Evolutionary conservation across 148 eudicot species (phyloP).

Genomic region (Camellia granthamiana): DNA sequence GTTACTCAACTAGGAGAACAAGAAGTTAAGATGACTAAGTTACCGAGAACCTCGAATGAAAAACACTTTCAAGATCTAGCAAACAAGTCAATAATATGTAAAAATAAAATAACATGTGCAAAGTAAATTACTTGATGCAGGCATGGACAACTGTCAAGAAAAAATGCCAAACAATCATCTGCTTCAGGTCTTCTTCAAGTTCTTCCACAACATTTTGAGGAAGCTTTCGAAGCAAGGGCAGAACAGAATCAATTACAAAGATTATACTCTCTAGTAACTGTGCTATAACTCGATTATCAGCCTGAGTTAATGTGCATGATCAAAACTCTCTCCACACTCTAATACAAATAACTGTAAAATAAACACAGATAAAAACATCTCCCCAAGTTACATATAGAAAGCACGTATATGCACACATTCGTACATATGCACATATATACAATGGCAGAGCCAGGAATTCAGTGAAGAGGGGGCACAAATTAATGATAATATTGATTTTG

Average conservation of each 20-base stretch:
- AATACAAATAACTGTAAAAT: not conserved
- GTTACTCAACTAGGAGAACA: not conserved
- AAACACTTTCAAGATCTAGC: not conserved
- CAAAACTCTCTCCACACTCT: not conserved
- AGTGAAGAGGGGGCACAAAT: too few species aligned
- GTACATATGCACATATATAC: too few species aligned
- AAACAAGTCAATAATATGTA: too few species aligned
- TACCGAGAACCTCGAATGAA: not conserved
- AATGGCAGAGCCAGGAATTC: too few species aligned
- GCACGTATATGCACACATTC: not conserved
- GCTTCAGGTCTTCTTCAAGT: slow-evolving; percentile 93
- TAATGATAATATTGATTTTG: too few species aligned
- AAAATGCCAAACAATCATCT: slow-evolving; percentile 95
- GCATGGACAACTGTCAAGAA: slow-evolving; percentile 96
- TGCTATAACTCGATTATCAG: slow-evolving; percentile 72
- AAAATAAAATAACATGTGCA: slow-evolving; percentile 1
- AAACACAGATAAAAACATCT: slow-evolving; percentile 1
- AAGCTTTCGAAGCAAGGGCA: slow-evolving; percentile 86
- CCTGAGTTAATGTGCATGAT: slow-evolving; percentile 32
- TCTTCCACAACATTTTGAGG: slow-evolving; percentile 78
- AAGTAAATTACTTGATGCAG: slow-evolving; percentile 73
- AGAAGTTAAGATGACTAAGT: too few species aligned
- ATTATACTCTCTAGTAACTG: slow-evolving; percentile 81
- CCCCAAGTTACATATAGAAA: not conserved
- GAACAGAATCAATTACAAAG: slow-evolving; percentile 74